Conservation (phyloP, 2,329 filamentous ascomycete genomes). For the Lasiodiplodia theobromae region DNA sequence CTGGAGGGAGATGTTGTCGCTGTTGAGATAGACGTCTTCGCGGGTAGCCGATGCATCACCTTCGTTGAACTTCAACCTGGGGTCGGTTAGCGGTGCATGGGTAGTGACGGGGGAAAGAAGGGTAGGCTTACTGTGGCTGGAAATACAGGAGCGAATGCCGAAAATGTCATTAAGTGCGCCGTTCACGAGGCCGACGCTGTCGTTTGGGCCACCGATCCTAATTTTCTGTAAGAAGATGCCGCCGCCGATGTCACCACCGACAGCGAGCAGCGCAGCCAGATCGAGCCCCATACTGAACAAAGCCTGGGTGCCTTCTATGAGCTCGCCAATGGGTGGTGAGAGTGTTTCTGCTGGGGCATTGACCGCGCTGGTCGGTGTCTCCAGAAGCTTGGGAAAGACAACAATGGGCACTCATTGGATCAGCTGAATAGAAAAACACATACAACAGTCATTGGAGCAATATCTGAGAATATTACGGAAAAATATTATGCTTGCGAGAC, state of each 20-base stretch:
- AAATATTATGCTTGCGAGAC: too few relatives aligned
- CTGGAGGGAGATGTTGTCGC: conserved; percentile 29
- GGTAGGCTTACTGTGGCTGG: conserved; percentile 30
- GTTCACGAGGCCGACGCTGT: conserved; percentile 34
- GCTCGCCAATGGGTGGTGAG: conserved; percentile 44
- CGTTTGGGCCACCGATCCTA: conserved; percentile 35
- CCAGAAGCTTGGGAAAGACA: too few relatives aligned
- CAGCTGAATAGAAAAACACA: too few relatives aligned
- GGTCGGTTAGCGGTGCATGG: too few relatives aligned
- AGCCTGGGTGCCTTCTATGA: conserved; percentile 41
- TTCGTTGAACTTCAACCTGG: conserved; percentile 33
- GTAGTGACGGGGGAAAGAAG: too few relatives aligned
- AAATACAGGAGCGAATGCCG: conserved; percentile 33
- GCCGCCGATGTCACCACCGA: conserved; percentile 33
- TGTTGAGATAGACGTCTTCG: conserved; percentile 28
- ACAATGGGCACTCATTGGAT: too few relatives aligned
- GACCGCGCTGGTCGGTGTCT: conserved; percentile 42
- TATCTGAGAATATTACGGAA: too few relatives aligned
- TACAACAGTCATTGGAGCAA: too few relatives aligned
- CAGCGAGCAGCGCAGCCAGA: conserved; percentile 38
- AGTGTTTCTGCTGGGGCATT: conserved; percentile 51
- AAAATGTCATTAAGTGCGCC: conserved; percentile 32
- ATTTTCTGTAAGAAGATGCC: conserved; percentile 33
- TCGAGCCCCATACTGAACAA: conserved; percentile 51
- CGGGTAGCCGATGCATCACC: conserved; percentile 36